These are phyloP conservation scores for Akanthomyces lecanii DNA, from an alignment of 2,329 filamentous ascomycete species.

Conservation along the genomic window DNA sequence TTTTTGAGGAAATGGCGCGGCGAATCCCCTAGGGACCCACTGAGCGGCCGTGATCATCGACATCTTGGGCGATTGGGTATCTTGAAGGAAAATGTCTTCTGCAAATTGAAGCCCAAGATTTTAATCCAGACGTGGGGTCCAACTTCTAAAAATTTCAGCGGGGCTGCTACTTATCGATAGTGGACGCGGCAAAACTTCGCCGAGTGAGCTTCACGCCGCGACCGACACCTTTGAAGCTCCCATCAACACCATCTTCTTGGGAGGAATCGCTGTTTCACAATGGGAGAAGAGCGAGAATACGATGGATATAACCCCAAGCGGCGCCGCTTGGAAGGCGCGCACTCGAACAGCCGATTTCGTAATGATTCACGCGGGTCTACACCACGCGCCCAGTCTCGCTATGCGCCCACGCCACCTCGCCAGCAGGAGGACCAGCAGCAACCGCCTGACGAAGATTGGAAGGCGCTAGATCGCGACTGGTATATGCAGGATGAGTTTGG, in stretches of 20 bases:
- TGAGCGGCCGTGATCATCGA: slow-evolving; percentile 74
- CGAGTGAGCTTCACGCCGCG: not conserved
- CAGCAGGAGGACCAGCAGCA: slow-evolving; percentile 49
- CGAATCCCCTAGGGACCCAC: slow-evolving; percentile 74
- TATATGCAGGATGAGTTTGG: slow-evolving; percentile 83
- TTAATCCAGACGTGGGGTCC: slow-evolving; percentile 14
- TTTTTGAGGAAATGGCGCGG: slow-evolving; percentile 70
- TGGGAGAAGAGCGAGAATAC: slow-evolving; percentile 35
- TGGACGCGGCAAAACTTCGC: slow-evolving; percentile 19
- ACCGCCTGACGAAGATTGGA: slow-evolving; percentile 63
- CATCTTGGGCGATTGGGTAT: slow-evolving; percentile 39
- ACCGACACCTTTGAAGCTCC: not conserved
- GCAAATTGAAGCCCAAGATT: slow-evolving; percentile 12
- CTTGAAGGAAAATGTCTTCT: not conserved
- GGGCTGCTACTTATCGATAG: slow-evolving; percentile 18
- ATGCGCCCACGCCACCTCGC: slow-evolving; percentile 39
- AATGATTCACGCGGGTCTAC: slow-evolving; percentile 33
- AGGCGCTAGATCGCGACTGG: slow-evolving; percentile 85
- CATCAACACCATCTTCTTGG: not conserved
- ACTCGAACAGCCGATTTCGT: slow-evolving; percentile 27
- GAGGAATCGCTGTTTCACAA: slow-evolving; percentile 17
- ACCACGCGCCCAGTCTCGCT: slow-evolving; percentile 32
- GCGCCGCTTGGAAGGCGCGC: slow-evolving; percentile 33
- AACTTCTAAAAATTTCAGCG: slow-evolving; percentile 17
- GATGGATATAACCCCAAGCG: slow-evolving; percentile 38